Conservation (phyloP, 2,329 filamentous ascomycete genomes). For the Pseudogymnoascus sp. region DNA sequence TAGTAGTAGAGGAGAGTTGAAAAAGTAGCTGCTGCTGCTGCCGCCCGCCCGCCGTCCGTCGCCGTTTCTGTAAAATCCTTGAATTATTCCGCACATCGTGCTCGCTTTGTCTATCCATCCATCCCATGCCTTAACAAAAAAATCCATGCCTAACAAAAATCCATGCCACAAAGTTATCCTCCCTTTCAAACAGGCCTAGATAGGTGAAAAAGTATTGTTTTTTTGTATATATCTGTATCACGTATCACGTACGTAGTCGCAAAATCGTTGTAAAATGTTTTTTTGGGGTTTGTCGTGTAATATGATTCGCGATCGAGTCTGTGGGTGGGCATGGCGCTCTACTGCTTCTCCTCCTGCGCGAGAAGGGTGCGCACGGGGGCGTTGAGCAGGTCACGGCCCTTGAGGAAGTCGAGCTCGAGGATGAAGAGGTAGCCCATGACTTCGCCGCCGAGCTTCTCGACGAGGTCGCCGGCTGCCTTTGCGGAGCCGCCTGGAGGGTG, state of each 20-base stretch:
- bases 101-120: background rate
- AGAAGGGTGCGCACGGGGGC: slow-evolving; percentile 79
- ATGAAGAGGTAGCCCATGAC: slow-evolving; percentile 90
- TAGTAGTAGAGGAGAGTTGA: background rate
- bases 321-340: background rate
- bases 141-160: background rate
- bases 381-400: slow-evolving; percentile 82
- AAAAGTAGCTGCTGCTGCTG: too few relatives aligned
- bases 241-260: background rate
- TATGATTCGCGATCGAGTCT: background rate
- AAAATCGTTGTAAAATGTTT: background rate
- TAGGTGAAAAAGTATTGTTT: background rate
- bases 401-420: slow-evolving; percentile 87
- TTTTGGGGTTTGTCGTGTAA: background rate
- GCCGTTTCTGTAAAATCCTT: background rate
- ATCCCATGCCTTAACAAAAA: too few relatives aligned
- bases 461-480: slow-evolving; percentile 75
- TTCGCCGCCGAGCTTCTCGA: slow-evolving; percentile 76
- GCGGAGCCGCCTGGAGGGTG: slow-evolving; percentile 71
- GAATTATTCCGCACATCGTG: background rate
- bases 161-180: background rate
- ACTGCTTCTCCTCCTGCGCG: slow-evolving; percentile 44
- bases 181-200: background rate
- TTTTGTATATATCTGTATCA: background rate
- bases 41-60: background rate